Percentiles rank a stretch among this genome's conserved stretches.
Evolutionary conservation across 2,329 filamentous ascomycete genomes (phyloP).

Genomic region (Fusarium lateritium): DNA sequence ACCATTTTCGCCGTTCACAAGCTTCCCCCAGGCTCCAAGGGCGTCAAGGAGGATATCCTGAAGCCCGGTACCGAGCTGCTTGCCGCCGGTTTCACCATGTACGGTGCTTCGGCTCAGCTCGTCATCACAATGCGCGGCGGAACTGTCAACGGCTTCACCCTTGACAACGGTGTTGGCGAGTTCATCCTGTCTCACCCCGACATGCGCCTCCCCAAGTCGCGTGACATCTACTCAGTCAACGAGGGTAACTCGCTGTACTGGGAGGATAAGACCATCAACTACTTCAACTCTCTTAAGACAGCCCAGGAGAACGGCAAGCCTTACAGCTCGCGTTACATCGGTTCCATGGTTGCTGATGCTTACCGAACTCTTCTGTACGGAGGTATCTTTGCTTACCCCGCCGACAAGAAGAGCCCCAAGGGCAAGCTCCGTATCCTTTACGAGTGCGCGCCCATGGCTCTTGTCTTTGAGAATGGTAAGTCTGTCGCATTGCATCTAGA

Average conservation of each 20-base stretch:
- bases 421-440: constrained; percentile 98
- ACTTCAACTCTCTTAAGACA: constrained; percentile 91
- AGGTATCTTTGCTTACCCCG: constrained; percentile 97
- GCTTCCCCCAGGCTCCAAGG: constrained; percentile 81
- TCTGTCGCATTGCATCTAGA: constrained; percentile 30
- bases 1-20: constrained; percentile 98
- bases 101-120: constrained; percentile 94
- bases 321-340: constrained; percentile 95
- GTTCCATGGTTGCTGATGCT: constrained; percentile 97
- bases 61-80: constrained; percentile 92
- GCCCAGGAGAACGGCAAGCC: constrained; percentile 84
- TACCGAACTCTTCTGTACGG: constrained; percentile 97
- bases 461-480: constrained; percentile 98
- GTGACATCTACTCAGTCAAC: constrained; percentile 97
- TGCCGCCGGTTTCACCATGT: constrained; percentile 99
- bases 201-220: constrained; percentile 86
- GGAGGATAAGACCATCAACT: constrained; percentile 88
- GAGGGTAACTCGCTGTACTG: constrained; percentile 99
- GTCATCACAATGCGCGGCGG: constrained; percentile 97
- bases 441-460: constrained; percentile 98
- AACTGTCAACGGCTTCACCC: constrained; percentile 95
- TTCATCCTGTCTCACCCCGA: constrained; percentile 98
- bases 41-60: constrained; percentile 87
- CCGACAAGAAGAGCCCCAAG: constrained; percentile 98
- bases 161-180: constrained; percentile 96